phyloP scores from a whole-genome alignment of 805 yeast species.

The Debaryomyces castellii region DNA sequence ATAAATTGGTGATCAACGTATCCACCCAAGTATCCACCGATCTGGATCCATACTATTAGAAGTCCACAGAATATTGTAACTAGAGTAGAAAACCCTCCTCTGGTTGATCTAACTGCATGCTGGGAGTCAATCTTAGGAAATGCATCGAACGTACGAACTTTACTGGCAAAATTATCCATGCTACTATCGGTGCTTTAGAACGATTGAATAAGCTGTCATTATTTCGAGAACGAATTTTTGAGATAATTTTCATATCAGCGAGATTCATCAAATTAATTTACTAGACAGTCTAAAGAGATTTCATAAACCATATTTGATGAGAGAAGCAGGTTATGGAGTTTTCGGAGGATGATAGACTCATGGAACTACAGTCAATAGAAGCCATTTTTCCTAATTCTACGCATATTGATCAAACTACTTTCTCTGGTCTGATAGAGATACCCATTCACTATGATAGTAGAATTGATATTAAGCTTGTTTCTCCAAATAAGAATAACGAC shows the following conservation, averaged over 20 bases:
- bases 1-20: conserved; percentile 71
- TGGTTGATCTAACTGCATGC: conserved; percentile 68
- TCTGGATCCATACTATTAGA: conserved; percentile 76
- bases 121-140: conserved; percentile 45
- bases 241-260: background rate
- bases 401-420: conserved; percentile 9
- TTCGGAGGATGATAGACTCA: conserved; percentile 22
- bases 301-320: too few relatives aligned
- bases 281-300: too few relatives aligned
- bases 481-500: background rate
- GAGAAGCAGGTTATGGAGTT: too few relatives aligned
- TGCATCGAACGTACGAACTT: conserved; percentile 48
- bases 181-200: background rate
- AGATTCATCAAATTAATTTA: too few relatives aligned
- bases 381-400: conserved; percentile 42
- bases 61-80: conserved; percentile 60
- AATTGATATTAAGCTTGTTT: conserved; percentile 10
- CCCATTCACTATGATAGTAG: conserved; percentile 21
- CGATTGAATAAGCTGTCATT: background rate
- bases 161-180: conserved; percentile 36
- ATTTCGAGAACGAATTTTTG: background rate
- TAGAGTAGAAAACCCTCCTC: conserved; percentile 77
- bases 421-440: conserved; percentile 25
- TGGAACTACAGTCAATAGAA: conserved; percentile 41
- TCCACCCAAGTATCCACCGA: conserved; percentile 86